Evolutionary conservation across 345 rosid genomes (phyloP).

Genomic region (Eucalyptus sp.): DNA sequence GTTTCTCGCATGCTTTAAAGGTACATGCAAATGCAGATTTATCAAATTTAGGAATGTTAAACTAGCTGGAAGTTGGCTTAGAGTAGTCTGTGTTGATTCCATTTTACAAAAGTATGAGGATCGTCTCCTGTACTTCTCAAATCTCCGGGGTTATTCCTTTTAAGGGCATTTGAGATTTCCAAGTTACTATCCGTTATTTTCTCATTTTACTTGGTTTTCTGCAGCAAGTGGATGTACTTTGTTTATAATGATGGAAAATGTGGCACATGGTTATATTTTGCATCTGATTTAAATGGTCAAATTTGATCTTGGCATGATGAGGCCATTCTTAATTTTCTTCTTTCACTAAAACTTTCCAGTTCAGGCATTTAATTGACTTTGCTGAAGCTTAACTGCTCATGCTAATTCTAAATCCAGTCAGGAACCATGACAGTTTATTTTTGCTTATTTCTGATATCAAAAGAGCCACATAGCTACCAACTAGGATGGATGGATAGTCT

Average conservation of each 20-base stretch:
- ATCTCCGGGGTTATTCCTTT: background rate
- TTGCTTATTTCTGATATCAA: background rate
- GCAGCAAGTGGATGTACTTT: background rate
- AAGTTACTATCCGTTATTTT: background rate
- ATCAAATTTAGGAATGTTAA: background rate
- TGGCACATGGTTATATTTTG: background rate
- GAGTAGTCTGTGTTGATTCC: background rate
- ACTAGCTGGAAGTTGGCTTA: background rate
- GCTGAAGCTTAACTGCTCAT: background rate
- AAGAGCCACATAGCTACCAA: background rate
- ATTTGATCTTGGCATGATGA: background rate
- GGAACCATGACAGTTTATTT: background rate
- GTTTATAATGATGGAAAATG: background rate
- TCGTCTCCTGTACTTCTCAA: background rate
- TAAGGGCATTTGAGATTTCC: background rate
- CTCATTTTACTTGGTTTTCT: background rate
- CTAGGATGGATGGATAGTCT: background rate
- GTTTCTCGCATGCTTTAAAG: conserved; percentile 98
- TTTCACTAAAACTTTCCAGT: background rate
- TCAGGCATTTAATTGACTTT: background rate
- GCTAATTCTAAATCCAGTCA: background rate
- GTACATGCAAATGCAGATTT: conserved; percentile 9
- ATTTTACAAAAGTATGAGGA: background rate
- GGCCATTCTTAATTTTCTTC: background rate
- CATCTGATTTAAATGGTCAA: background rate